Base-by-base conservation (phyloP, 75 land plant species). In the Azolla pinnata region DNA sequence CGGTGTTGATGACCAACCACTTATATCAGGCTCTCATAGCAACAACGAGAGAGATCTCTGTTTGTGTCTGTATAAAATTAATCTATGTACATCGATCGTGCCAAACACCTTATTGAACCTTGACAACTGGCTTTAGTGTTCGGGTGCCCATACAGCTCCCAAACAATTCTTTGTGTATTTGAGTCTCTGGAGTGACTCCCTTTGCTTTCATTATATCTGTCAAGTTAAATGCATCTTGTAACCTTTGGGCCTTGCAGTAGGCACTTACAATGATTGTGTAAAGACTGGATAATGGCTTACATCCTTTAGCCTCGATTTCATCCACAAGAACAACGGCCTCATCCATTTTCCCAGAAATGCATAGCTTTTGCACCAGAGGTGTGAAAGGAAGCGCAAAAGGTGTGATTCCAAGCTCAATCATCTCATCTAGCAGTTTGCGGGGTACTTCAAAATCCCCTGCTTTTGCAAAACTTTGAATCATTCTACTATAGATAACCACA, bases 321-420 rank as follows among this genome's bases (percentile, higher is more conserved):
- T 72, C 58, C 33, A 87, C 61, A 56, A 84, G 77, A 35, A 29
- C 46, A 38, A 72, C 71, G 48, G 88, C 88, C 21, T 76, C 93
- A 56, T 84, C 73, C 35, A 66, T n/a, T 57, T 59, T 67, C 2
- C 80, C 78, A 20, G 42, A 54, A 38, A 60, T 67, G 48, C 82
- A 79, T 9, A 88, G 70, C 14, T 80, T 72, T 63, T 79, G 83
- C 14, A 88, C 75, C 69, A 88, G 70, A 32, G 77, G 54, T 16
- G 2, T 52, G 54, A 52, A 52, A 25, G 54, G 54, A 25, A 27
- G 4, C 2, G 54, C 54, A 52, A 2, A 52, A 26, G 54, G 54
- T 12, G 54, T 52, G 29, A 52, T 25, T 19, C 54, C 54, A 26
- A 19, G 24, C 14, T 26, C 29, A 18, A 52, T 7, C 54, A 52